phyloP scores from a whole-genome alignment of 495 filamentous ascomycete species.

The Aspergillus ellipticus region DNA sequence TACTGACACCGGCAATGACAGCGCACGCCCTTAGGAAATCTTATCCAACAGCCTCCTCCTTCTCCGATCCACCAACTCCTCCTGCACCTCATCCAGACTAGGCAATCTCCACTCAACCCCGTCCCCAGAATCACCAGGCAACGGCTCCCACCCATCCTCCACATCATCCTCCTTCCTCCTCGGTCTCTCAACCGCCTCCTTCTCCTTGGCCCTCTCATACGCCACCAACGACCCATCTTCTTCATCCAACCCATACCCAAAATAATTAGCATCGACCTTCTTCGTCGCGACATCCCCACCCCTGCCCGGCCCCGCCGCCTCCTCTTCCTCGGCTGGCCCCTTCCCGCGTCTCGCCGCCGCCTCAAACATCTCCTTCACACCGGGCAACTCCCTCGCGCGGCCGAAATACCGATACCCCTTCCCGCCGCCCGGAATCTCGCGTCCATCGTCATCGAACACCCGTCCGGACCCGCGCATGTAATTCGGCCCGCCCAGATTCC shows the following conservation, averaged over 20 bases:
- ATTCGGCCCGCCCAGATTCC: slow-evolving; percentile 90
- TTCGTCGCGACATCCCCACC: slow-evolving; percentile 67
- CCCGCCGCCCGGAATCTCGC: slow-evolving; percentile 84
- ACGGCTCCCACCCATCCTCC: slow-evolving; percentile 69
- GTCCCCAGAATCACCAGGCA: slow-evolving; percentile 84
- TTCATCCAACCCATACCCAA: slow-evolving; percentile 91
- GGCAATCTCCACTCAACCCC: slow-evolving; percentile 82
- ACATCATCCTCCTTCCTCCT: slow-evolving; percentile 43
- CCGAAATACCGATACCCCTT: slow-evolving; percentile 94
- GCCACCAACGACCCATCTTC: slow-evolving; percentile 81
- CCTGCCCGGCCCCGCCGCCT: slow-evolving; percentile 53
- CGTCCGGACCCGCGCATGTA: slow-evolving; percentile 89
- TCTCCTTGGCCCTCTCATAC: slow-evolving; percentile 82
- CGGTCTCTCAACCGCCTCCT: slow-evolving; percentile 68
- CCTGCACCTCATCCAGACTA: slow-evolving; percentile 81
- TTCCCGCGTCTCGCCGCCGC: slow-evolving; percentile 51
- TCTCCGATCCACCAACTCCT: slow-evolving; percentile 86
- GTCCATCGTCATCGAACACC: slow-evolving; percentile 87
- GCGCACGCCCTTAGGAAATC: slow-evolving; percentile 48
- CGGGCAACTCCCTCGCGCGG: slow-evolving; percentile 82
- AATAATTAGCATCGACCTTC: slow-evolving; percentile 91
- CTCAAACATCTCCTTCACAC: slow-evolving; percentile 96
- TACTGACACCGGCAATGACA: too few relatives aligned
- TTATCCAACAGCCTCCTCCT: slow-evolving; percentile 77
- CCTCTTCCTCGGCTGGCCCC: slow-evolving; percentile 60